Evolutionary conservation across 2,329 filamentous ascomycete genomes (phyloP).

Genomic region (Ustulina deusta): DNA sequence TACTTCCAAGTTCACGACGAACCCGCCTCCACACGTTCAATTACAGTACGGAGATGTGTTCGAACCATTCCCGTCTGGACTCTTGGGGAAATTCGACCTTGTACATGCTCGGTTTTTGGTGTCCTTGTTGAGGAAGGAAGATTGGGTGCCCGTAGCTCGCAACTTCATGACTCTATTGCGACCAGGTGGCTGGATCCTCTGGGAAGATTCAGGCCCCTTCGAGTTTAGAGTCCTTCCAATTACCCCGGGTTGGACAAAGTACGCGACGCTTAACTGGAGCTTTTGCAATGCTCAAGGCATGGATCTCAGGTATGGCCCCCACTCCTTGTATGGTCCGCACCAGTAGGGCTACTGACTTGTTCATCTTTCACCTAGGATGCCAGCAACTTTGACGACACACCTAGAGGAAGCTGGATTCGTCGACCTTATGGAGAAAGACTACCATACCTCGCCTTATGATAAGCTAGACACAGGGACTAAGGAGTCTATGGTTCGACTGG

Average conservation of each 20-base stretch:
- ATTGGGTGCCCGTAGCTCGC: conserved; percentile 26
- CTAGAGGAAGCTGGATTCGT: conserved; percentile 22
- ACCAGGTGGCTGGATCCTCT: conserved; percentile 30
- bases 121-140: conserved; percentile 14
- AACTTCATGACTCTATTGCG: conserved; percentile 31
- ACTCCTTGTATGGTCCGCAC: not conserved
- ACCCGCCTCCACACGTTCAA: conserved; percentile 19
- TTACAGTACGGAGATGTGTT: conserved; percentile 26
- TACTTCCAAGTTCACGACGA: conserved; percentile 22
- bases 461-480: conserved; percentile 21
- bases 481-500: conserved; percentile 25
- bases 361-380: conserved; percentile 20
- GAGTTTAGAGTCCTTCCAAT: conserved; percentile 26
- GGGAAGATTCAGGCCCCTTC: conserved; percentile 28
- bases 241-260: conserved; percentile 25
- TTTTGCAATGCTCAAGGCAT: conserved; percentile 28
- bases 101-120: conserved; percentile 29
- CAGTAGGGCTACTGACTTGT: not conserved
- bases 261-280: conserved; percentile 24
- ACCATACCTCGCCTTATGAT: conserved; percentile 19
- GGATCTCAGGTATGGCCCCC: conserved; percentile 26
- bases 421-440: conserved; percentile 26
- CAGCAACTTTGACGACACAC: conserved; percentile 19
- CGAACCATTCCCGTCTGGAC: conserved; percentile 21
- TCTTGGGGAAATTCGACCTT: conserved; percentile 21